Evolutionary conservation across 179 eudicot genomes (phyloP), one percentile per base, ranked within the genome.

Genomic region (Carnegiea gigantea): DNA sequence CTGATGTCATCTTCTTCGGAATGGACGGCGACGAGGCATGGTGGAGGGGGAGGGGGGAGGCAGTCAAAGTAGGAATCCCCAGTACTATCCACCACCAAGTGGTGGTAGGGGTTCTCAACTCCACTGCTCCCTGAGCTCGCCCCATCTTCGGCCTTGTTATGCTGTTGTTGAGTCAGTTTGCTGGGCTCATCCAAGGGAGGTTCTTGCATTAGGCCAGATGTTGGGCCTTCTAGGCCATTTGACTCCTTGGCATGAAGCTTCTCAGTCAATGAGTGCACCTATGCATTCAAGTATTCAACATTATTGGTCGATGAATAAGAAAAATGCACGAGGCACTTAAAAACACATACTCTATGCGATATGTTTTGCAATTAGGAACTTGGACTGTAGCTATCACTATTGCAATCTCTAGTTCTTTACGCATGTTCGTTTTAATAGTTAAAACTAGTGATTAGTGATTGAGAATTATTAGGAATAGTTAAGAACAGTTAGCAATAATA

Each of bases 91-190:
- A 79, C 64, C 68, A 79, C 62, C 75, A 79, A 36, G 17, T 49
- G 53, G 53, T 8, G 53, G 9, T 78, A 15, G 15, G 53, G 53
- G 8, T 78, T 78, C 13, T 78, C 81, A 68, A 33, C 81, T 20
- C 64, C 81, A 78, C 81, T 78, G 5, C 81, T 78, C 9, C 81
- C 75, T 30, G 75, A 78, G 73, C 81, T 78, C 18, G 20, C 30
- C 46, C 70, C n/a, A 59, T 77, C 79, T 59, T 76, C 78, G 8
- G 11, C 65, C 60, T 76, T 76, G 23, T 14, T 54, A 11, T 51
- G 17, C 60, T 78, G 54, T 65, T 68, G 21, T 49, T 78, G 81
- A 75, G 81, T 46, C 21, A 9, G 3, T 30, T 13, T 49, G 5
- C 9, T 26, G 48, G 75, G 60, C 75, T 21, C 74, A 65, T 67